phyloP scores from a whole-genome alignment of 371 early-diverging fungal species.

The Conidiobolus coronatus region DNA sequence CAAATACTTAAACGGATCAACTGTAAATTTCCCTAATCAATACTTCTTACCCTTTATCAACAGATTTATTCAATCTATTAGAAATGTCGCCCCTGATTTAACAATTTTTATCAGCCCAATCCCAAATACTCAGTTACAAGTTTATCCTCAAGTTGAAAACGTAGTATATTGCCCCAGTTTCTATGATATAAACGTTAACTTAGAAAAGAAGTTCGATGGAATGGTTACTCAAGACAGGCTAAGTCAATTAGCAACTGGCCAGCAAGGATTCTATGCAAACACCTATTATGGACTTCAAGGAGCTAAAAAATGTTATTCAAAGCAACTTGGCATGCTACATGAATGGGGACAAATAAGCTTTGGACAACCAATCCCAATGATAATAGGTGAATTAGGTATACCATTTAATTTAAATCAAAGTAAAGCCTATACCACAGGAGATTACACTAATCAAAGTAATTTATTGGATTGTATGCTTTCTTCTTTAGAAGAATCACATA shows the following conservation, averaged over 20 bases:
- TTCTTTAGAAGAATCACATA: slow-evolving; percentile 30
- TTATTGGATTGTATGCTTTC: slow-evolving; percentile 42
- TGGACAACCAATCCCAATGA: slow-evolving; percentile 7
- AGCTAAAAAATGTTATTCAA: slow-evolving; percentile 13
- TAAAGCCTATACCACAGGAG: slow-evolving; percentile 13
- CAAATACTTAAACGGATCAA: slow-evolving; percentile 14
- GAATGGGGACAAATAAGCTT: neutral
- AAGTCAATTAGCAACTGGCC: neutral
- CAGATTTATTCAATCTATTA: slow-evolving; percentile 16
- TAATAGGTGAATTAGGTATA: slow-evolving; percentile 53
- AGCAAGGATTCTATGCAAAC: slow-evolving; percentile 17
- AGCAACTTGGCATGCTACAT: neutral
- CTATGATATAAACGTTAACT: slow-evolving; percentile 27
- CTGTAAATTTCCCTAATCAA: slow-evolving; percentile 15
- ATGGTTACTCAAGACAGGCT: slow-evolving; percentile 51
- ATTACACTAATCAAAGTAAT: slow-evolving; percentile 23
- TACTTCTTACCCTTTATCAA: slow-evolving; percentile 31
- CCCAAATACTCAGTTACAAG: slow-evolving; percentile 27
- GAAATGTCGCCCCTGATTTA: slow-evolving; percentile 19
- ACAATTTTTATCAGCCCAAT: slow-evolving; percentile 42
- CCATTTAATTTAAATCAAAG: slow-evolving; percentile 36
- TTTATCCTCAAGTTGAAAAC: slow-evolving; percentile 12
- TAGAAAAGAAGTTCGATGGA: slow-evolving; percentile 47
- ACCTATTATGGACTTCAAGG: slow-evolving; percentile 60
- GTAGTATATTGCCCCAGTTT: slow-evolving; percentile 45